Percentiles rank a stretch among this genome's conserved stretches.
Evolutionary conservation across 495 filamentous ascomycete genomes (phyloP).

Genomic region (Penicillium fimorum): DNA sequence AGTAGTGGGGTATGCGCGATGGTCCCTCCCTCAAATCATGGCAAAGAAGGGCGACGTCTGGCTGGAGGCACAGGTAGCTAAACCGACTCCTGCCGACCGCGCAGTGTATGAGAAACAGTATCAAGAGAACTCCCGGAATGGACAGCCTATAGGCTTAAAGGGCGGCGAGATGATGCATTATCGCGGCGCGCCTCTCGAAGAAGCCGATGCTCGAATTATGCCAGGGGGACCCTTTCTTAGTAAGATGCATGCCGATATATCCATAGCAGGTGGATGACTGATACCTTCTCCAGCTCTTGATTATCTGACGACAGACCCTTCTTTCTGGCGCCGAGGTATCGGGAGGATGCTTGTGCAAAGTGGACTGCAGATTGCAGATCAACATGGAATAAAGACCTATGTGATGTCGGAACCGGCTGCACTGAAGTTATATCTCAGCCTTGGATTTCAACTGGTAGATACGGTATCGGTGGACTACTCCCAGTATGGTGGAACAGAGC

Average conservation of each 20-base stretch:
- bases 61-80: constrained; percentile 4
- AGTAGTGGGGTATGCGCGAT: constrained; percentile 5
- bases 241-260: not conserved
- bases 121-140: not conserved
- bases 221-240: constrained; percentile 11
- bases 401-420: constrained; percentile 21
- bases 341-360: constrained; percentile 19
- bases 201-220: constrained; percentile 8
- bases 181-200: constrained; percentile 10
- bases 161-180: not conserved
- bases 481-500: constrained; percentile 10
- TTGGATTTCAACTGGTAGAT: constrained; percentile 18
- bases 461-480: constrained; percentile 15
- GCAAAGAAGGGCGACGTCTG: constrained; percentile 6
- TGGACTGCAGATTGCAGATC: constrained; percentile 16
- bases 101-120: constrained; percentile 1
- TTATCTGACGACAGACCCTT: constrained; percentile 16
- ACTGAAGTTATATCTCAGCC: constrained; percentile 18
- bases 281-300: constrained; percentile 6
- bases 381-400: constrained; percentile 17
- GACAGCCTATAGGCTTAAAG: constrained; percentile 2
- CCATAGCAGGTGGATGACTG: not conserved
- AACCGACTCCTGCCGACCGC: not conserved
- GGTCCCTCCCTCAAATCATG: not conserved
- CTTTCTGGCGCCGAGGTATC: constrained; percentile 15